Conservation (phyloP, 2,329 filamentous ascomycete genomes). For the Fusarium pseudoanthophilum region DNA sequence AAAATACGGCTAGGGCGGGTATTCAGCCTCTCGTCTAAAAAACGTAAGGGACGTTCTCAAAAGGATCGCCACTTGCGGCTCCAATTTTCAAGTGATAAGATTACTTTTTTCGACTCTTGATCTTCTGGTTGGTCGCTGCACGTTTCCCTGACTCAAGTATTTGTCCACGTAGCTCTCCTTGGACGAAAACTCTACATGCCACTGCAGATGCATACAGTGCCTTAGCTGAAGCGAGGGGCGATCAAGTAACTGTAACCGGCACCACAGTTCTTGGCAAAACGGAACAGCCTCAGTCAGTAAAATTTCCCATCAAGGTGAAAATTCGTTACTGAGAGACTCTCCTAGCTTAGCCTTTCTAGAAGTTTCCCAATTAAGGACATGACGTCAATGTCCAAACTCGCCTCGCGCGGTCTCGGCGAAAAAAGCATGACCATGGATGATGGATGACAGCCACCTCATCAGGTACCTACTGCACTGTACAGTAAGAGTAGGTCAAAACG, state of each 20-base stretch:
- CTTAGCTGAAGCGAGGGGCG: conserved; percentile 4
- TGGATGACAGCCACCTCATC: conserved; percentile 25
- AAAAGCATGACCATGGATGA: not conserved
- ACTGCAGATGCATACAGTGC: not conserved
- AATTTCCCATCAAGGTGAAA: conserved; percentile 17
- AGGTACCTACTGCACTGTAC: not conserved
- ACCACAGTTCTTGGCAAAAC: not conserved
- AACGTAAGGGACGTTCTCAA: not conserved
- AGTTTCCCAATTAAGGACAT: conserved; percentile 18
- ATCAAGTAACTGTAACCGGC: not conserved
- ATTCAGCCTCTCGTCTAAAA: not conserved
- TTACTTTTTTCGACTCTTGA: conserved; percentile 3
- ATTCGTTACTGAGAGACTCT: conserved; percentile 7
- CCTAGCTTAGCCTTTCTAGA: conserved; percentile 17
- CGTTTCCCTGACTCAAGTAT: conserved; percentile 32
- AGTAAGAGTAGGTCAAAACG: not conserved
- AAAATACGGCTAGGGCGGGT: conserved; percentile 36
- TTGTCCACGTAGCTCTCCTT: conserved; percentile 29
- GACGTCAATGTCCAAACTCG: conserved; percentile 26
- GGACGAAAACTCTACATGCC: not conserved
- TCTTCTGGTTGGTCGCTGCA: conserved; percentile 21
- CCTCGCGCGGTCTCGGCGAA: conserved; percentile 25
- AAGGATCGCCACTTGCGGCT: conserved; percentile 35
- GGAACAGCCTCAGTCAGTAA: not conserved
- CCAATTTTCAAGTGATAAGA: conserved; percentile 33